phyloP scores from a whole-genome alignment of 192 early-diverging fungal species.

The Neocallimastix lanati region DNA sequence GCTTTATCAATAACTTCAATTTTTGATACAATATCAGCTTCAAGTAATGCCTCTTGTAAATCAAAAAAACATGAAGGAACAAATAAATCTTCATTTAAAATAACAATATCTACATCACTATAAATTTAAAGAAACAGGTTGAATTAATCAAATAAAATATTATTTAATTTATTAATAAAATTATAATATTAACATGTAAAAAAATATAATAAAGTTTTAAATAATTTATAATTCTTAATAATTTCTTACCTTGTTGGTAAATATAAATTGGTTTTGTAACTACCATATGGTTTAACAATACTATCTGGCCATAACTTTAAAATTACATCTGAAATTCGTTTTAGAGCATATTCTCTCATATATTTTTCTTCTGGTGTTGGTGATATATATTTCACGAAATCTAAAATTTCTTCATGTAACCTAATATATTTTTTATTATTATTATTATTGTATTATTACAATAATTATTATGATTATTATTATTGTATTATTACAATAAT shows the following conservation, averaged over 20 bases:
- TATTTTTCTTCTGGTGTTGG: constrained; percentile 63
- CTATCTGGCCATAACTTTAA: constrained; percentile 15
- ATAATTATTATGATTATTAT: too few species aligned
- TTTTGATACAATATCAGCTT: constrained; percentile 14
- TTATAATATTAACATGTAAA: too few species aligned
- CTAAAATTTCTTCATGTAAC: constrained; percentile 44
- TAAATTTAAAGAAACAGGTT: neutral
- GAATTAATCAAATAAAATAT: neutral
- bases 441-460: too few species aligned
- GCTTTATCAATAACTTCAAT: constrained; percentile 46
- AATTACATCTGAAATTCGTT: constrained; percentile 34
- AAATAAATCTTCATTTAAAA: constrained; percentile 2
- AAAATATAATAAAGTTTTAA: too few species aligned
- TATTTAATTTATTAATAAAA: too few species aligned
- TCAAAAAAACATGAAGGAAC: constrained; percentile 13
- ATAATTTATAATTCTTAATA: too few species aligned
- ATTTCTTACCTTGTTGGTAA: constrained; percentile 58
- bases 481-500: too few species aligned
- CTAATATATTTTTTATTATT: neutral
- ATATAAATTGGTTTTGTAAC: constrained; percentile 71
- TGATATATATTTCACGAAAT: constrained; percentile 60
- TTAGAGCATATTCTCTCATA: constrained; percentile 51
- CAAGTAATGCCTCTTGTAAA: constrained; percentile 23
- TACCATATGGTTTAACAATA: constrained; percentile 51
- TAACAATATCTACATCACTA: constrained; percentile 46